Base-by-base conservation (phyloP, 75 land plant species). In the Pinus albicaulis region DNA sequence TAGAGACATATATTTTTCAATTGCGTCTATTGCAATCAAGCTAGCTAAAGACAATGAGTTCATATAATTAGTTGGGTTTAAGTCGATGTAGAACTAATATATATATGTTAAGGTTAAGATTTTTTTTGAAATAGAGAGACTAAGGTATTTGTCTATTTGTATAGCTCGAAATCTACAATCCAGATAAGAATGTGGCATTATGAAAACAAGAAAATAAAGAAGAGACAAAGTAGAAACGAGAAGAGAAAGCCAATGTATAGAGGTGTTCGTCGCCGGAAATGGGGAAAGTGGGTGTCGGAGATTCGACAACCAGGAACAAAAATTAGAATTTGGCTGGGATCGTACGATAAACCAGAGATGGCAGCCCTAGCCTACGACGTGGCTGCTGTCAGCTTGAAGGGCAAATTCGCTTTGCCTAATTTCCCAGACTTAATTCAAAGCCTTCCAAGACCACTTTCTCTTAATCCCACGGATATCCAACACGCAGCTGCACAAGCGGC, bases 211-310 rank as follows among this genome's bases (percentile, higher is more conserved):
- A 31, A 31, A 0, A 31, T 31, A 31, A 75, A 61, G 41, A 75
- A 56, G 78, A 20, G 61, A 15, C 24, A 31, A 22, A 55, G 80
- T 23, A 41, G 64, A 11, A 55, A 56, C 7, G 73, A 23, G 12
- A 77, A 28, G 19, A 78, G 80, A 80, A 80, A 57, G 25, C 78
- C 80, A 7, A 64, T 13, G 57, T 85, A 81, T 76, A 62, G 76
- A 25, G 86, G 86, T 14, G 83, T 84, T 5, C 59, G 86, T 28
- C 63, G 84, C 60, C n/a, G 86, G 55, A 74, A 57, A 10, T 84
- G 86, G 86, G 86, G 86, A 19, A 81, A 73, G 55, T 84, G 86
- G 86, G 86, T 84, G 17, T 76, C 86, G 2, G 80, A 79, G 80
- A 77, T 79, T 19, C 17, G 80, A 31, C 71, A 55, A 7, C 80